Evolutionary conservation across 2,329 filamentous ascomycete genomes (phyloP), one percentile per base, ranked within the genome.

Genomic region (Endoconidiophora laricicola): DNA sequence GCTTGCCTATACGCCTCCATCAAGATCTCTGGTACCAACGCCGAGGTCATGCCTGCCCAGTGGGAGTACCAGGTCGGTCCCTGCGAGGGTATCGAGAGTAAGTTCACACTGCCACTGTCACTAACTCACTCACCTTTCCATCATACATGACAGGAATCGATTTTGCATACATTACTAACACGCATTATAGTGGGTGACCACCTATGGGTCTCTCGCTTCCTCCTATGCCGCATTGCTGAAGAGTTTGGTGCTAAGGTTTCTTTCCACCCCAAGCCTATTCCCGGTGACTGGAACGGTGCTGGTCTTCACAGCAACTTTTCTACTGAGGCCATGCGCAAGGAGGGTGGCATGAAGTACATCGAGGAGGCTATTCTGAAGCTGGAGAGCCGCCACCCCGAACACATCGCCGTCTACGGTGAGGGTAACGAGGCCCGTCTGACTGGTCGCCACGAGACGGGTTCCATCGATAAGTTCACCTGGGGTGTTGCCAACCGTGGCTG

Each of bases 11-110:
- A 86, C 66, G 79, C 90, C 54, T 82, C 83, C 54, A 76, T 98
- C 69, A 81, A 88, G 66, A 96, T 98, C 68, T 94, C 88, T 23
- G 91, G 91, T 62, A 96, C 91, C 72, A 98, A 98, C 69, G 91
- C 91, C 57, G 91, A 98, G 76, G 91, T 98, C 62, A 94, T 95
- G 85, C 84, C 87, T 56, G 87, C 84, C 54, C 90, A 95, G 69
- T 96, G 90, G 90, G 90, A 96, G 68, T 95, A 86, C 79, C 44
- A 48, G 66, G 85, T 95, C 60, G 90, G 90, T 52, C 90, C 90
- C 56, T 94, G 86, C 69, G 67, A 72, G 49, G 90, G 87, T 56
- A 95, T 95, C 60, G 72, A 81, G 65, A 83, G 81, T 85, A 67
- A 69, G 78, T 72, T 33, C 12, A 1, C 23, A 5, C 6, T 10